Conservation (phyloP, 257 asterid species). For the Lithospermum erythrorhizon region DNA sequence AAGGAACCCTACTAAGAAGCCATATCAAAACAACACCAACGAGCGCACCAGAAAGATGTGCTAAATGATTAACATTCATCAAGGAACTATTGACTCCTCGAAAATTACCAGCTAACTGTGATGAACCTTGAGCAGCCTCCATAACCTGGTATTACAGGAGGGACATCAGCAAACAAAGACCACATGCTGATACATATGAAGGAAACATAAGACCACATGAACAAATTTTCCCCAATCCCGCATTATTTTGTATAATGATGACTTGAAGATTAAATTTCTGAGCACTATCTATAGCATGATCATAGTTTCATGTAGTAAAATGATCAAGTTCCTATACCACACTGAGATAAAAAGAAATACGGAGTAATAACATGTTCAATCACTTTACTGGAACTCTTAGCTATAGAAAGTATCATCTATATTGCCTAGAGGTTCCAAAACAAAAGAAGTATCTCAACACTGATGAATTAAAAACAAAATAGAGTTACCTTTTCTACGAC, state of each 20-base stretch:
- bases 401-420: no score
- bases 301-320: not conserved
- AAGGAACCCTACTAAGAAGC: conserved; percentile 57
- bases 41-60: conserved; percentile 92
- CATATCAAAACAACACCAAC: conserved; percentile 74
- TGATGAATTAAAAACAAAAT: not conserved
- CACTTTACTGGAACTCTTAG: not conserved
- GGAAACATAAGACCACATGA: not conserved
- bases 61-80: conserved; percentile 77
- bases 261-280: not conserved
- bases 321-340: not conserved
- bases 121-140: conserved; percentile 98
- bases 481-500: conserved; percentile 80
- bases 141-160: conserved; percentile 45
- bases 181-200: not conserved
- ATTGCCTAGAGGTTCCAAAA: not conserved
- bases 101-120: conserved; percentile 45
- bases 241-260: not conserved
- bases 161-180: not conserved
- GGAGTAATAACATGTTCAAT: not conserved
- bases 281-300: not conserved
- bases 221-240: not conserved
- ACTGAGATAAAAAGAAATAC: not conserved
- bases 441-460: not conserved
- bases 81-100: conserved; percentile 41